phyloP scores from a whole-genome alignment of 2,329 filamentous ascomycete genomes.

The Neonectria neomacrospora region DNA sequence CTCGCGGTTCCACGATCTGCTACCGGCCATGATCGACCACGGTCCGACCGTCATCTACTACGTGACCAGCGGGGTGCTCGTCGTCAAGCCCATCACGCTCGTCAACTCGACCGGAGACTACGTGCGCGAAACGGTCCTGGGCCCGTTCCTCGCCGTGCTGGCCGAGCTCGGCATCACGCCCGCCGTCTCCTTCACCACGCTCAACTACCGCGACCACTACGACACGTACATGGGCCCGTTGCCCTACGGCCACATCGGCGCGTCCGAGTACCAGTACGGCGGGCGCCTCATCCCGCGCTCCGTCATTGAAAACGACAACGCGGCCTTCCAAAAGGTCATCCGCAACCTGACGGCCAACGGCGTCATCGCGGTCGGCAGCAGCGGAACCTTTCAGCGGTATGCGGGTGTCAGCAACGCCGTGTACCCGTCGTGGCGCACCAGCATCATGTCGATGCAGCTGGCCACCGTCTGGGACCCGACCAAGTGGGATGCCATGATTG shows the following conservation, averaged over 20 bases:
- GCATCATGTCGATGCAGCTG: slow-evolving; percentile 48
- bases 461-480: slow-evolving; percentile 42
- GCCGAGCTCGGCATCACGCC: slow-evolving; percentile 39
- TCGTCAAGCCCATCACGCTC: slow-evolving; percentile 56
- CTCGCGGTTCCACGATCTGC: slow-evolving; percentile 42
- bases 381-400: slow-evolving; percentile 45
- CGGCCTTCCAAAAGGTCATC: slow-evolving; percentile 45
- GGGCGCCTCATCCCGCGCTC: slow-evolving; percentile 50
- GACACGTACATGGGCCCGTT: slow-evolving; percentile 51
- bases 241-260: slow-evolving; percentile 48
- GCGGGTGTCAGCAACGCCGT: slow-evolving; percentile 50
- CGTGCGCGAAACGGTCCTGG: slow-evolving; percentile 51
- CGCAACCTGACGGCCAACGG: slow-evolving; percentile 46
- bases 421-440: slow-evolving; percentile 52
- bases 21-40: slow-evolving; percentile 55
- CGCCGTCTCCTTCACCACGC: slow-evolving; percentile 43
- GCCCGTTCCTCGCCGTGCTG: slow-evolving; percentile 52
- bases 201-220: slow-evolving; percentile 46
- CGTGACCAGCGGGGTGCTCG: slow-evolving; percentile 47
- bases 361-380: slow-evolving; percentile 46
- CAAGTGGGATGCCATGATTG: slow-evolving; percentile 45
- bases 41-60: slow-evolving; percentile 60
- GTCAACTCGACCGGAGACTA: slow-evolving; percentile 56
- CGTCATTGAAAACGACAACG: slow-evolving; percentile 46
- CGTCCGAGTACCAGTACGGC: slow-evolving; percentile 50